Base-by-base conservation (phyloP, 768 basidiomycete species). In the Tylopilus plumbeoviolaceoides region DNA sequence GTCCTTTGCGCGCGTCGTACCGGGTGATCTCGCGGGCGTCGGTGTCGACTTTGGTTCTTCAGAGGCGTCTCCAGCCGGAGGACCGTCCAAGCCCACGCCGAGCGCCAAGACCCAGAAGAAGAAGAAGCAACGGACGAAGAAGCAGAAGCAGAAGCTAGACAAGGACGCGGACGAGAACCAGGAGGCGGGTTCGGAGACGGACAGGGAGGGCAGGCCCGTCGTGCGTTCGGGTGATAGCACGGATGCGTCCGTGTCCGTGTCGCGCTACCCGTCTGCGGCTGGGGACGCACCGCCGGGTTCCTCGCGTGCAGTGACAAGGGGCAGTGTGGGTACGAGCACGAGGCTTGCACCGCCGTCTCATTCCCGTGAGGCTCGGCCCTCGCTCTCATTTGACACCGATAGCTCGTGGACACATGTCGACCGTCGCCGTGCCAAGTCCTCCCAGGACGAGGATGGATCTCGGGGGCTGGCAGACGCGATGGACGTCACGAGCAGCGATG, bases 401-500 rank as follows among this genome's bases (percentile, higher is more conserved):
- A 74, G 77, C 31, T 82, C 83, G 5, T 89, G 87, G 87, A 88
- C 86, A 20, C 83, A 82, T 50, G 82, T 89, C n/a, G 78, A 80
- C 56, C 70, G 77, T 27, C 72, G 72, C 49, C 72, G 42, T 21
- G 53, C 43, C 36, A 47, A 57, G 54, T 18, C 18, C 30, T 51
- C 60, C 38, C 42, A 39, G 46, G 49, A 56, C 28, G 49, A 47
- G 27, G 46, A 20, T 46, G 40, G 23, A 23, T 5, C 47, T 20
- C 56, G 36, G 42, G 54, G 48, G 50, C 55, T 45, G 3, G 56
- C 48, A 18, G 67, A 66, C 21, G 63, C 65, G 17, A 72, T 69
- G 38, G 72, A 74, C 30, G 51, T 70, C 25, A 72, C 73, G 15
- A 78, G 75, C 53, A 78, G 74, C 56, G 83, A 83, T 64, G 68